phyloP scores from a whole-genome alignment of 106 monocot genomes.

The Acanthochlamys bracteata region DNA sequence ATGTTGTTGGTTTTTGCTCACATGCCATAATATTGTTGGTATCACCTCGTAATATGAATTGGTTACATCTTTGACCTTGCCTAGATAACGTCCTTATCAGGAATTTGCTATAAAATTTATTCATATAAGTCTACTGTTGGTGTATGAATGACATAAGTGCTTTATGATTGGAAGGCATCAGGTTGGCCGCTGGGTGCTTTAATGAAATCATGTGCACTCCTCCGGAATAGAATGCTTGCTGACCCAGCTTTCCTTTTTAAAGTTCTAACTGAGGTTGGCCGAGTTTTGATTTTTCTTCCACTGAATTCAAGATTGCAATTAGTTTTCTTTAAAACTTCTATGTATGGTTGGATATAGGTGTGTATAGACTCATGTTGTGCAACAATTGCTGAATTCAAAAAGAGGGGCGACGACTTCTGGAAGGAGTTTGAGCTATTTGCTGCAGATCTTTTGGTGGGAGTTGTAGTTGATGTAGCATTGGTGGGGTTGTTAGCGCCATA shows the following conservation, averaged over 20 bases:
- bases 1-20: too few species aligned
- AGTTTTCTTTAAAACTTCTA: neutral
- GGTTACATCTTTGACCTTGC: too few species aligned
- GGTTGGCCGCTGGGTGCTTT: slow-evolving; percentile 50
- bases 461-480: slow-evolving; percentile 51
- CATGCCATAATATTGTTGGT: too few species aligned
- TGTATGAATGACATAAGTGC: neutral
- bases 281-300: neutral
- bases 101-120: too few species aligned
- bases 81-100: too few species aligned
- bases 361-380: slow-evolving; percentile 75
- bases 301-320: neutral
- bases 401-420: slow-evolving; percentile 61
- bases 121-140: neutral
- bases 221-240: slow-evolving; percentile 69
- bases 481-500: slow-evolving; percentile 72
- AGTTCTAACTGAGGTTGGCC: slow-evolving; percentile 64
- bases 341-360: slow-evolving; percentile 23
- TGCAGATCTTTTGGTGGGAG: slow-evolving; percentile 51
- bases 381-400: slow-evolving; percentile 47
- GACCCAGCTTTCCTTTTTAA: slow-evolving; percentile 79
- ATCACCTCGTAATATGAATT: too few species aligned
- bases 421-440: slow-evolving; percentile 51
- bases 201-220: slow-evolving; percentile 34
- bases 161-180: slow-evolving; percentile 24